Evolutionary conservation across 306 rosid species (phyloP).

Genomic region (Trifolium fragiferum): DNA sequence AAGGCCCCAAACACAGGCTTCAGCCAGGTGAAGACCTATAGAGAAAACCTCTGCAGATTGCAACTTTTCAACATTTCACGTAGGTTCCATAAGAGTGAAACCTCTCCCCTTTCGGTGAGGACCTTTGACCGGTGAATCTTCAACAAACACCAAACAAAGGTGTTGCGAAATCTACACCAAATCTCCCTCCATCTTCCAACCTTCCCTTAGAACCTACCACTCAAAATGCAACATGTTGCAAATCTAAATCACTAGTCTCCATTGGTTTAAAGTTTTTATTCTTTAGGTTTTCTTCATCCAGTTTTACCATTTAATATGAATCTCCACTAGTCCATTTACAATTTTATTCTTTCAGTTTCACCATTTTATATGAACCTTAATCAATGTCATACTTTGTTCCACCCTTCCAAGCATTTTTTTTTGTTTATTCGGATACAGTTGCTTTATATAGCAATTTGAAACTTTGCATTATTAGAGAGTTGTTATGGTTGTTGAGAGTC

Average conservation of each 20-base stretch:
- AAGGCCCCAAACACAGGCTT: background rate
- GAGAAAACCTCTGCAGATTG: background rate
- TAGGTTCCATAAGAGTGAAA: background rate
- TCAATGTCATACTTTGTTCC: too few relatives aligned
- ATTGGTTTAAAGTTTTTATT: background rate
- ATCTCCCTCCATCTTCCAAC: background rate
- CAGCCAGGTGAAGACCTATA: background rate
- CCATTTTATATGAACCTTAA: too few relatives aligned
- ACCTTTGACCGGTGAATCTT: background rate
- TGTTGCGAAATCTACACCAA: background rate
- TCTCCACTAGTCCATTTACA: background rate
- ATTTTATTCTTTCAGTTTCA: background rate
- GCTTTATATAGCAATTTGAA: background rate
- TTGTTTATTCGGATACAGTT: background rate
- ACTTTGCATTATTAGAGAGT: background rate
- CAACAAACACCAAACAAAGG: background rate
- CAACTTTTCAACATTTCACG: background rate
- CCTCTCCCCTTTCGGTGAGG: background rate
- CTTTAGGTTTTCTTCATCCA: background rate
- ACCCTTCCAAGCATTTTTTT: too few relatives aligned
- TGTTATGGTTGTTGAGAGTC: background rate
- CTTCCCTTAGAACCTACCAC: background rate
- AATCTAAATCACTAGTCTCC: conserved; percentile 6
- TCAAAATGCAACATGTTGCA: conserved; percentile 1
- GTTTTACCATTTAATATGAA: conserved; percentile 4